These are phyloP conservation scores for Corrigiola litoralis DNA, from an alignment of 179 eudicot species.

Conservation along the genomic window DNA sequence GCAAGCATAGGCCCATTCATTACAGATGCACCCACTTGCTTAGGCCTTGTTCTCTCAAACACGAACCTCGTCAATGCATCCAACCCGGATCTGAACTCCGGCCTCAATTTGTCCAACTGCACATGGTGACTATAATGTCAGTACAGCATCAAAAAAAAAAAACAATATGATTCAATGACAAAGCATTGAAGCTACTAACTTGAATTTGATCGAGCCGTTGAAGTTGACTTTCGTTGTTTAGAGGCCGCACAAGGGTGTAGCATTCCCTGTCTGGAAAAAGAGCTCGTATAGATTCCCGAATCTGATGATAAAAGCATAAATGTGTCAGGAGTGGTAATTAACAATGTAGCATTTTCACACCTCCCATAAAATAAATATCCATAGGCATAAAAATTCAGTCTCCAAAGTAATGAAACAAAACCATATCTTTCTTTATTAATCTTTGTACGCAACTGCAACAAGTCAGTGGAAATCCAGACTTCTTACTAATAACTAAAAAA, in stretches of 20 bases:
- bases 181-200: constrained; percentile 37
- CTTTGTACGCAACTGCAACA: not conserved
- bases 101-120: constrained; percentile 86
- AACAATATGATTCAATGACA: not conserved
- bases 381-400: not conserved
- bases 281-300: constrained; percentile 91
- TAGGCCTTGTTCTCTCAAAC: constrained; percentile 97
- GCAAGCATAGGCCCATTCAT: constrained; percentile 98
- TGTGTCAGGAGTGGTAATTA: constrained; percentile 14
- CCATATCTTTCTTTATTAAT: not conserved
- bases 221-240: constrained; percentile 80
- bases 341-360: no score
- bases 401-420: constrained; percentile 1
- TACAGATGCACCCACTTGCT: constrained; percentile 94
- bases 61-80: constrained; percentile 91
- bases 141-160: not conserved
- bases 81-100: constrained; percentile 86
- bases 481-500: not conserved
- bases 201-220: constrained; percentile 90
- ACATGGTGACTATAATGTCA: not conserved
- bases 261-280: constrained; percentile 98
- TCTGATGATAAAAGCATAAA: constrained; percentile 36
- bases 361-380: not conserved
- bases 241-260: constrained; percentile 90
- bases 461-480: not conserved